Evolutionary conservation across 768 basidiomycete genomes (phyloP).

Genomic region (Phylloporus sp.): DNA sequence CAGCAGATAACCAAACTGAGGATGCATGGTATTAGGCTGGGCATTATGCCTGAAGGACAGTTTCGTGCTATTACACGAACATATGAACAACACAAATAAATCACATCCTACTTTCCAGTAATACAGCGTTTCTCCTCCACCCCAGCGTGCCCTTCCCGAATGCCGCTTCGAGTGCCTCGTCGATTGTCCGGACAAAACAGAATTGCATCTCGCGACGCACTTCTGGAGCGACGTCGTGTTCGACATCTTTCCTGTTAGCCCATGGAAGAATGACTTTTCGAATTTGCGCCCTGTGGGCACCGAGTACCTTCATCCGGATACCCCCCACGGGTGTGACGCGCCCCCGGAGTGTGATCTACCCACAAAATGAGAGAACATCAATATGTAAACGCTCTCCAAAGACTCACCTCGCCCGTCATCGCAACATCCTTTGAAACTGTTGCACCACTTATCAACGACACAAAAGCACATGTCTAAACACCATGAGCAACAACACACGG

Average conservation of each 20-base stretch:
- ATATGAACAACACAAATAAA: not conserved
- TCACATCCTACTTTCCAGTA: conserved; percentile 54
- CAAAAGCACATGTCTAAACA: conserved; percentile 72
- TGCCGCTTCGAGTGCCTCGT: conserved; percentile 78
- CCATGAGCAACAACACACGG: not conserved
- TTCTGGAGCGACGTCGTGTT: conserved; percentile 75
- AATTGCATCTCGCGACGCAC: conserved; percentile 75
- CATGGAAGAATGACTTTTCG: conserved; percentile 81
- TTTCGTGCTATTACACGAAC: too few relatives aligned
- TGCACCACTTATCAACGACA: conserved; percentile 77
- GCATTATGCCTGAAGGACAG: too few relatives aligned
- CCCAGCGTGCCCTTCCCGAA: conserved; percentile 68
- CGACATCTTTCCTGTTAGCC: conserved; percentile 84
- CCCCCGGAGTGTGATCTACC: conserved; percentile 75
- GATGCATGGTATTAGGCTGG: too few relatives aligned
- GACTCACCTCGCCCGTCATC: conserved; percentile 82
- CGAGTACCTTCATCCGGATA: conserved; percentile 88
- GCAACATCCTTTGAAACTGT: conserved; percentile 71
- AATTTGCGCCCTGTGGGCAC: conserved; percentile 83
- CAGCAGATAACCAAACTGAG: too few relatives aligned
- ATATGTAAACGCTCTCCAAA: not conserved
- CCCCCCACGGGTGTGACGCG: conserved; percentile 83
- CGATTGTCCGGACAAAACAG: conserved; percentile 73
- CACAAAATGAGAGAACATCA: not conserved
- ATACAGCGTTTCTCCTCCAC: conserved; percentile 54